A percentile compares a stretch with the other conserved stretches of the same genome.
Conservation (phyloP, 2,329 filamentous ascomycete genomes). For the Stylonectria norvegica region DNA sequence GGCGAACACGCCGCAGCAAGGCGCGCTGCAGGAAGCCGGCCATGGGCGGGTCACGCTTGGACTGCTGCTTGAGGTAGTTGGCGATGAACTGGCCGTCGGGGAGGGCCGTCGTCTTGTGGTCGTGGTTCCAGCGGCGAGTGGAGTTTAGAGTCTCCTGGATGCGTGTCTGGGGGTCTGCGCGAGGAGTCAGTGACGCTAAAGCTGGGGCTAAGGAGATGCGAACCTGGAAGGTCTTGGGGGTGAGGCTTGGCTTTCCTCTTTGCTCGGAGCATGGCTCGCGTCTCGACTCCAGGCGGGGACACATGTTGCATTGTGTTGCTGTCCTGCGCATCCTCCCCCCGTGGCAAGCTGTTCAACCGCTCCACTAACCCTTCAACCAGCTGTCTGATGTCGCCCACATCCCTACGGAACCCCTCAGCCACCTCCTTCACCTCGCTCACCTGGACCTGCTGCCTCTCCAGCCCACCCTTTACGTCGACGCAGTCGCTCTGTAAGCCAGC, state of each 20-base stretch:
- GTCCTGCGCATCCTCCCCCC: too few species aligned
- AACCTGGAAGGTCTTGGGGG: neutral
- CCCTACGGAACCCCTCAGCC: slow-evolving; percentile 15
- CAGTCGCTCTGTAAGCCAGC: slow-evolving; percentile 9
- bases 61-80: slow-evolving; percentile 36
- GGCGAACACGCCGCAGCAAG: slow-evolving; percentile 26
- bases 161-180: slow-evolving; percentile 20
- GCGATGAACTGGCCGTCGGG: slow-evolving; percentile 30
- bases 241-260: neutral
- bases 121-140: slow-evolving; percentile 38
- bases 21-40: slow-evolving; percentile 33
- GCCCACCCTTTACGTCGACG: slow-evolving; percentile 8
- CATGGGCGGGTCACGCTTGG: slow-evolving; percentile 33
- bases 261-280: slow-evolving; percentile 9
- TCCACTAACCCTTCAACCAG: slow-evolving; percentile 25
- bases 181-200: slow-evolving; percentile 3
- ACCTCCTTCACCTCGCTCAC: slow-evolving; percentile 19
- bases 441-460: slow-evolving; percentile 21
- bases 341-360: slow-evolving; percentile 14
- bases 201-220: neutral
- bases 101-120: slow-evolving; percentile 33
- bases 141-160: slow-evolving; percentile 36
- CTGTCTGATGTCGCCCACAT: slow-evolving; percentile 23
- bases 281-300: slow-evolving; percentile 3
- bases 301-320: too few species aligned